These are phyloP conservation scores for Cardamine occulta DNA, from an alignment of 345 rosid species.

Conservation along the genomic window DNA sequence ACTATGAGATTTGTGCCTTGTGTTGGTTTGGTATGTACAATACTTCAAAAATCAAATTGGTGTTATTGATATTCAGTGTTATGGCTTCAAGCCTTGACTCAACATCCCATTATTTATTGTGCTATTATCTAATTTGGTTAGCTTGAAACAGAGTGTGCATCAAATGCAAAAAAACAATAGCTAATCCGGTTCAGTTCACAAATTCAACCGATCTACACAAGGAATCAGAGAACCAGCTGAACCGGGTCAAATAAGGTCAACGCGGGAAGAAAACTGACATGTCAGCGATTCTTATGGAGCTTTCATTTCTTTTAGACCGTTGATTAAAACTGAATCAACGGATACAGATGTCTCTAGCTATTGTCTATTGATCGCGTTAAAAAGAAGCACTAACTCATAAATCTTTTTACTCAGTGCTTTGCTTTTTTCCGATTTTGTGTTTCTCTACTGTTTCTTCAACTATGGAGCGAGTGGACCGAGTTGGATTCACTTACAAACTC, in stretches of 20 bases:
- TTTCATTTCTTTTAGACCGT: background rate
- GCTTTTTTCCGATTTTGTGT: background rate
- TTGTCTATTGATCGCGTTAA: background rate
- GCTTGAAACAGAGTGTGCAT: background rate
- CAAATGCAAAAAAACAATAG: background rate
- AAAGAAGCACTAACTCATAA: background rate
- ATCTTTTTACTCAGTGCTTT: background rate
- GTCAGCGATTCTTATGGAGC: background rate
- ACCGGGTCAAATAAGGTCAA: background rate
- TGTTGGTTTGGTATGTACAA: conserved; percentile 2
- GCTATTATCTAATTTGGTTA: no score
- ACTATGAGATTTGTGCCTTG: background rate
- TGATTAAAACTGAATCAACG: background rate
- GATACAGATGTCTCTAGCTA: background rate
- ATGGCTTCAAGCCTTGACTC: background rate
- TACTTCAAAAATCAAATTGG: background rate
- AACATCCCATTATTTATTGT: no score
- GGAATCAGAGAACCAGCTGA: background rate
- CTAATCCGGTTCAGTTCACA: background rate
- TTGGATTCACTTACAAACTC: background rate
- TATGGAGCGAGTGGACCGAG: background rate
- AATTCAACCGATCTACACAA: background rate
- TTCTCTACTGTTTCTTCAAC: background rate
- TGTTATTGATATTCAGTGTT: background rate
- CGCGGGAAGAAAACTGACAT: background rate